These are phyloP conservation scores for Gossypium davidsonii DNA, from an alignment of 441 rosid species.

Conservation along the genomic window DNA sequence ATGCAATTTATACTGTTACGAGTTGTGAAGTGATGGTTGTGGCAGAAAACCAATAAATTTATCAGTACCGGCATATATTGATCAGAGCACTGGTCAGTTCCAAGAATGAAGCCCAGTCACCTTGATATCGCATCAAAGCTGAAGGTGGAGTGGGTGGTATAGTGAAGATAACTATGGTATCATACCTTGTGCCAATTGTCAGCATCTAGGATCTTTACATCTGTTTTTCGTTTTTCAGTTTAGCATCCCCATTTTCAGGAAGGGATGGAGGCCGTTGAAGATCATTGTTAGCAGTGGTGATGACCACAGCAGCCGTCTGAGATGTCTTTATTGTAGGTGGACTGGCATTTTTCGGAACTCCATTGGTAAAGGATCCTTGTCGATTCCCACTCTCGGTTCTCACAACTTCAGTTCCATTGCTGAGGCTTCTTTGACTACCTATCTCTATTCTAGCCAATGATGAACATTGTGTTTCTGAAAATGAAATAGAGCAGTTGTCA, in stretches of 20 bases:
- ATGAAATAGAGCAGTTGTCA: conserved; percentile 15
- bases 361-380: conserved; percentile 40
- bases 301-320: conserved; percentile 22
- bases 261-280: conserved; percentile 30
- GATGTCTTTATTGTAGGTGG: conserved; percentile 31
- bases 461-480: conserved; percentile 62
- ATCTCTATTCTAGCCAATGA: conserved; percentile 56
- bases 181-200: conserved; percentile 26
- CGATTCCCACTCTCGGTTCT: conserved; percentile 40
- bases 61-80: conserved; percentile 16
- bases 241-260: conserved; percentile 44
- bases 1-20: conserved; percentile 23
- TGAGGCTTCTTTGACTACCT: conserved; percentile 35
- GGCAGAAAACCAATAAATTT: conserved; percentile 18
- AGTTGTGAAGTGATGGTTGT: conserved; percentile 18
- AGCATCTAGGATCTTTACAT: conserved; percentile 19
- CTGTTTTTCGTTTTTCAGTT: conserved; percentile 28
- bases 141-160: conserved; percentile 18
- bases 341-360: conserved; percentile 29
- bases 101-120: conserved; percentile 17
- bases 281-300: conserved; percentile 27
- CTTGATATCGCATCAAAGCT: conserved; percentile 15
- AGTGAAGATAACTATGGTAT: conserved; percentile 14
- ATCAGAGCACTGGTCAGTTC: conserved; percentile 25
- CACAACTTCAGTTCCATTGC: conserved; percentile 34